These are phyloP conservation scores for Colletotrichum caudatum DNA, from an alignment of 2,329 filamentous ascomycete species.

Conservation along the genomic window DNA sequence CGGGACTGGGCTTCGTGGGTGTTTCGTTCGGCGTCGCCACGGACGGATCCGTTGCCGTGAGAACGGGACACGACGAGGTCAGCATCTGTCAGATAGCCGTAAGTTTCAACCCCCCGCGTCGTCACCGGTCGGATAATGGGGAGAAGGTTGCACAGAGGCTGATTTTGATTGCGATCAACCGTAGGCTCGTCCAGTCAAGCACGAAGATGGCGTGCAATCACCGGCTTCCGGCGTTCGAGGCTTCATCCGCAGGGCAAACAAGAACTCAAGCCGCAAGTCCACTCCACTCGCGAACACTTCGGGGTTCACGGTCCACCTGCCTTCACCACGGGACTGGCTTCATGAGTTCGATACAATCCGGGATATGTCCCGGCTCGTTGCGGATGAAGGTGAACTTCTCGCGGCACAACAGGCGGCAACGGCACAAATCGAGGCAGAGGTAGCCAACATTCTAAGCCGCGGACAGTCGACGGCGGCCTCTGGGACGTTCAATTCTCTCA, in stretches of 20 bases:
- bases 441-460: not conserved
- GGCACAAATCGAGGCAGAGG: not conserved
- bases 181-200: not conserved
- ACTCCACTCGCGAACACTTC: constrained; percentile 6
- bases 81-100: constrained; percentile 4
- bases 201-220: not conserved
- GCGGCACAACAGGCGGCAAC: not conserved
- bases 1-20: constrained; percentile 1
- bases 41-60: constrained; percentile 7
- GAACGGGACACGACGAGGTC: not conserved
- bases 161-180: not conserved
- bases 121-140: not conserved
- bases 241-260: constrained; percentile 9
- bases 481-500: not conserved
- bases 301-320: not conserved
- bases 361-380: not conserved
- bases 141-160: not conserved
- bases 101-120: not conserved
- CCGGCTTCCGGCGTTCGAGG: not conserved
- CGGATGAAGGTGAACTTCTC: not conserved
- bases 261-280: not conserved
- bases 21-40: not conserved
- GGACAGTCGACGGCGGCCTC: not conserved
- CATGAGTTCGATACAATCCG: not conserved
- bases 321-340: not conserved